Evolutionary conservation across 148 eudicot genomes (phyloP).

Genomic region (Vaccinium corymbosum): DNA sequence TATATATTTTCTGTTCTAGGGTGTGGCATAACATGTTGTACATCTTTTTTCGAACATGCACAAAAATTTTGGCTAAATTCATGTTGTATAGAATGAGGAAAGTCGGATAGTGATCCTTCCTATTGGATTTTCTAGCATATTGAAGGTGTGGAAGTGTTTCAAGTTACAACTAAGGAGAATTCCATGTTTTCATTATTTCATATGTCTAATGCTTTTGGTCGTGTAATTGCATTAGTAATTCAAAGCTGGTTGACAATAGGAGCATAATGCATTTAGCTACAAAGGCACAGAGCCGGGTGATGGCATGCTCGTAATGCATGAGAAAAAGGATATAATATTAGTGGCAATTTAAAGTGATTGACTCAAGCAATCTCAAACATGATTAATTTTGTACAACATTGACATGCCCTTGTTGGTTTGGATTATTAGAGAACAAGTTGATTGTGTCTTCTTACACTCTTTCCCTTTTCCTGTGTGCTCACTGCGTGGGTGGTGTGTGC

Average conservation of each 20-base stretch:
- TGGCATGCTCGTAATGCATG: not conserved
- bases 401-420: not conserved
- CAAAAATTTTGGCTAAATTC: not conserved
- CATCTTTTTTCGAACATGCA: not conserved
- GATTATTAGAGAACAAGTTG: not conserved
- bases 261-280: constrained; percentile 5
- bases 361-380: not conserved
- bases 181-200: not conserved
- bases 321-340: not conserved
- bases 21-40: not conserved
- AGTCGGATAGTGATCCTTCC: constrained; percentile 2
- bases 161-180: not conserved
- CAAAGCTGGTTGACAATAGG: not conserved
- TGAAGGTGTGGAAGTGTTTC: not conserved
- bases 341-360: not conserved
- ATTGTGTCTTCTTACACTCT: not conserved
- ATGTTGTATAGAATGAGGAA: not conserved
- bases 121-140: not conserved
- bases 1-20: not conserved
- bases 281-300: not conserved
- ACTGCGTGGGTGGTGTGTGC: constrained; percentile 7
- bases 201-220: not conserved
- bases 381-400: not conserved
- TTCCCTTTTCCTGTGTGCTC: not conserved
- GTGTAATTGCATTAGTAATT: not conserved